These are phyloP conservation scores for Zea luxurians DNA, from an alignment of 176 grass and related monocot genomes.

Conservation along the genomic window DNA sequence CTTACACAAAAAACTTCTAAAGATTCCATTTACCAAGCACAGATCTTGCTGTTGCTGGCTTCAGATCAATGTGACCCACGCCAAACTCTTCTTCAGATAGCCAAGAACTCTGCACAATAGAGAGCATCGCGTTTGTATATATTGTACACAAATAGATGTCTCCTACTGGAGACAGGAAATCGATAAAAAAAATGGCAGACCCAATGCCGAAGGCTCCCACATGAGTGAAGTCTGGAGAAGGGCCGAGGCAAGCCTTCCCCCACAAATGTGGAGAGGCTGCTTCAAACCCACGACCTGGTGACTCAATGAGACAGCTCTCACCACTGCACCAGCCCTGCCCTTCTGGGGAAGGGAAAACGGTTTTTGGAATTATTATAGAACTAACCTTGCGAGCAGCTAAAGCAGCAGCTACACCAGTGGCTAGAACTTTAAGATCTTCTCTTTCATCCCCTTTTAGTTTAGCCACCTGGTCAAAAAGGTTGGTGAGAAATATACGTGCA, in stretches of 20 bases:
- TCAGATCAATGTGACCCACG: conserved; percentile 86
- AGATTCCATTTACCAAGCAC: conserved; percentile 57
- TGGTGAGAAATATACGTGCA: conserved; percentile 28
- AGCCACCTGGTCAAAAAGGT: conserved; percentile 54
- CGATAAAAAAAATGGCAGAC: no score
- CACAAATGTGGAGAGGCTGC: no score
- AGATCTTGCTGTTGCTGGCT: conserved; percentile 63
- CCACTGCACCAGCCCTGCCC: no score
- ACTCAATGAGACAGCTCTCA: no score
- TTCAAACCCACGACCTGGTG: no score
- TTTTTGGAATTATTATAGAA: conserved; percentile 20
- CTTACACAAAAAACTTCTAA: conserved; percentile 13
- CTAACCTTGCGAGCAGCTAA: conserved; percentile 91
- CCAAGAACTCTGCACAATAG: conserved; percentile 82
- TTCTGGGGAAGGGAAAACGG: neutral
- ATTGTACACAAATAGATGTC: conserved; percentile 6
- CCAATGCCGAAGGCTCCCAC: no score
- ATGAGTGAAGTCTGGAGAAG: no score
- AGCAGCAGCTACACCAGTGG: conserved; percentile 90
- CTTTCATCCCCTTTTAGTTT: conserved; percentile 93
- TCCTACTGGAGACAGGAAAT: neutral
- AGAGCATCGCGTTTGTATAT: neutral
- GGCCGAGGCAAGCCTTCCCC: no score
- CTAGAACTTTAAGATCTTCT: conserved; percentile 97
- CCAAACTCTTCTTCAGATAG: conserved; percentile 97